phyloP scores from a whole-genome alignment of 768 basidiomycete species.

The Auricularia sp. region DNA sequence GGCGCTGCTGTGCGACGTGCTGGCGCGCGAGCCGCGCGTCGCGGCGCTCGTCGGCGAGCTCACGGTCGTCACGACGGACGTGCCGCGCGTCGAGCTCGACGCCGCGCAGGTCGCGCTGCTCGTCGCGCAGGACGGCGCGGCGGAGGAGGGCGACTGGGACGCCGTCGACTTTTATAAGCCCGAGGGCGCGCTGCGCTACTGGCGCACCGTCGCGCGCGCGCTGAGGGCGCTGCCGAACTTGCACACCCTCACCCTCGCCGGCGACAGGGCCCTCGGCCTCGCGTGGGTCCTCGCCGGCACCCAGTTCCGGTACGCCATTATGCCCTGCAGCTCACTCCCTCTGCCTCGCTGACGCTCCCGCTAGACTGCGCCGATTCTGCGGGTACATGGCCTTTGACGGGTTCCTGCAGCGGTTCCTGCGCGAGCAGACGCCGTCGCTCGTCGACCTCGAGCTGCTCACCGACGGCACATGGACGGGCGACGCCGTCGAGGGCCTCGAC shows the following conservation, averaged over 20 bases:
- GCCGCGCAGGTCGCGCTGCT: no score
- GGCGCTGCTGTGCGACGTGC: not conserved
- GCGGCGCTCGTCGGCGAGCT: not conserved
- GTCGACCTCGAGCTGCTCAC: slow-evolving; percentile 1
- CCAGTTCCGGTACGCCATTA: not conserved
- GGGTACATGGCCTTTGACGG: not conserved
- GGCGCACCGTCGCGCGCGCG: not conserved
- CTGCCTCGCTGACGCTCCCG: no score
- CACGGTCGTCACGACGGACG: not conserved
- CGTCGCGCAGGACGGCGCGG: not conserved
- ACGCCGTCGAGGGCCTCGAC: not conserved
- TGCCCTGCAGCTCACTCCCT: no score
- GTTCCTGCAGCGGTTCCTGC: not conserved
- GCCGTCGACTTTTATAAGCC: not conserved
- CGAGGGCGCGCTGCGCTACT: not conserved
- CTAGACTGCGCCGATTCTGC: not conserved
- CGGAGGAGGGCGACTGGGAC: not conserved
- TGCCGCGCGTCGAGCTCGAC: not conserved
- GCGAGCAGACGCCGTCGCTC: not conserved
- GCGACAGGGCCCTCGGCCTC: not conserved
- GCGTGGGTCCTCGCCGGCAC: not conserved
- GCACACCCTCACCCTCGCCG: not conserved
- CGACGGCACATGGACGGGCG: not conserved
- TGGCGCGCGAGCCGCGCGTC: not conserved
- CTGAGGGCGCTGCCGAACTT: not conserved